Conservation (phyloP, 306 rosid species). For the Datisca glomerata region DNA sequence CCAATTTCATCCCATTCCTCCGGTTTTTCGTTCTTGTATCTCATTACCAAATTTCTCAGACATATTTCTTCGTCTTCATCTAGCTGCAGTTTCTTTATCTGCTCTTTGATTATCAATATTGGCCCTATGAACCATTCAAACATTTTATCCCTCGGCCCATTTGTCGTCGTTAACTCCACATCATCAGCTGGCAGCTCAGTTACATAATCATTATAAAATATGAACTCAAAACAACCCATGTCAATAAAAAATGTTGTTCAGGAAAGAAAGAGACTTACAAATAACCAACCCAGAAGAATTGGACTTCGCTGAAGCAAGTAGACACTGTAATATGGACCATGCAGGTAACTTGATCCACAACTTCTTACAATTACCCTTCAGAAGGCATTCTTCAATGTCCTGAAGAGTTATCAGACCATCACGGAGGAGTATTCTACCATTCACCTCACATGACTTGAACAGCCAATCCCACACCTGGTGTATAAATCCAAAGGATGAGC, state of each 20-base stretch:
- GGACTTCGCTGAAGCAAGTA: conserved; percentile 61
- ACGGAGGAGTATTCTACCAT: conserved; percentile 47
- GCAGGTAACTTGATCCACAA: conserved; percentile 57
- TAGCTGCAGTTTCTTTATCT: conserved; percentile 38
- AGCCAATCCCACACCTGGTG: conserved; percentile 78
- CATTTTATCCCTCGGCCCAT: conserved; percentile 50
- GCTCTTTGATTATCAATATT: conserved; percentile 63
- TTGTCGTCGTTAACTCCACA: conserved; percentile 44
- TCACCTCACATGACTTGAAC: conserved; percentile 58
- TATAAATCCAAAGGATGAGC: neutral
- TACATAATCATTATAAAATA: conserved; percentile 7
- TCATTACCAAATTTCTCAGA: conserved; percentile 44
- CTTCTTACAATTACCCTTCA: conserved; percentile 45
- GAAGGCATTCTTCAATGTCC: conserved; percentile 56
- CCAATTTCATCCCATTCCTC: conserved; percentile 56
- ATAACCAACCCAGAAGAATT: conserved; percentile 56
- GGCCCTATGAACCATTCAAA: conserved; percentile 83
- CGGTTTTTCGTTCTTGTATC: conserved; percentile 47
- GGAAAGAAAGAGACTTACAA: conserved; percentile 29
- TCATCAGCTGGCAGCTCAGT: conserved; percentile 47
- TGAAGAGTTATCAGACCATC: conserved; percentile 33
- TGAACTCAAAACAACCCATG: neutral
- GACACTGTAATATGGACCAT: conserved; percentile 70
- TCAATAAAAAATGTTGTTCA: neutral
- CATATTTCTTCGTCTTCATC: conserved; percentile 44